A percentile compares a stretch with the other conserved stretches of the same genome.
These are phyloP conservation scores for Tetracladium maxilliforme DNA, from an alignment of 2,329 filamentous ascomycete genomes.

Conservation along the genomic window DNA sequence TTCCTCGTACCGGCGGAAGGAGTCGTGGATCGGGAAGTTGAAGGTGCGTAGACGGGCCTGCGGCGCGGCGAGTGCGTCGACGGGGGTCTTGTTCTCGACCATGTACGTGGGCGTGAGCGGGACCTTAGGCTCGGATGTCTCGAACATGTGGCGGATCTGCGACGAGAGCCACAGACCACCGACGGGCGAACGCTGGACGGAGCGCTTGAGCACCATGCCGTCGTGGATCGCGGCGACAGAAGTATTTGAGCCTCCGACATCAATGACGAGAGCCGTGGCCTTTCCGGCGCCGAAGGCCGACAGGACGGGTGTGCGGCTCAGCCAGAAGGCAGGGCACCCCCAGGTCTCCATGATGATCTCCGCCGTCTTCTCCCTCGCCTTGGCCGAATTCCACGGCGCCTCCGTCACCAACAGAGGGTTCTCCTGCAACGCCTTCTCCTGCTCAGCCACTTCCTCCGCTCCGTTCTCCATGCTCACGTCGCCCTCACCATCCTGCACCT, in stretches of 20 bases:
- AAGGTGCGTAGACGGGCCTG: slow-evolving; percentile 65
- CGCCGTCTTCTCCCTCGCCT: slow-evolving; percentile 84
- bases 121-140: slow-evolving; percentile 51
- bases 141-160: slow-evolving; percentile 74
- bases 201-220: slow-evolving; percentile 85
- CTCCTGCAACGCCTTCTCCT: slow-evolving; percentile 70
- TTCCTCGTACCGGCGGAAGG: slow-evolving; percentile 75
- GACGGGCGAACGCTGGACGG: slow-evolving; percentile 69
- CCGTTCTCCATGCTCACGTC: slow-evolving; percentile 46
- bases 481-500: slow-evolving; percentile 41
- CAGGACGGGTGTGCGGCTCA: slow-evolving; percentile 78
- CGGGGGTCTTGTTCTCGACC: slow-evolving; percentile 73
- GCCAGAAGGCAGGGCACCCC: slow-evolving; percentile 89
- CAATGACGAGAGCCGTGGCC: slow-evolving; percentile 81
- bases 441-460: slow-evolving; percentile 42
- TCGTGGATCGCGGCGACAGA: slow-evolving; percentile 88
- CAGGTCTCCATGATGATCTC: slow-evolving; percentile 96
- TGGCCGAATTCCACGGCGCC: slow-evolving; percentile 78
- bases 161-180: slow-evolving; percentile 83
- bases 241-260: slow-evolving; percentile 78
- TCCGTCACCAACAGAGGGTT: slow-evolving; percentile 90
- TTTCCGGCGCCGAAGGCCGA: slow-evolving; percentile 88
- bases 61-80: slow-evolving; percentile 71
- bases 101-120: slow-evolving; percentile 75
- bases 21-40: slow-evolving; percentile 41